Conservation (phyloP, 441 rosid species). For the Erysimum cheiri region DNA sequence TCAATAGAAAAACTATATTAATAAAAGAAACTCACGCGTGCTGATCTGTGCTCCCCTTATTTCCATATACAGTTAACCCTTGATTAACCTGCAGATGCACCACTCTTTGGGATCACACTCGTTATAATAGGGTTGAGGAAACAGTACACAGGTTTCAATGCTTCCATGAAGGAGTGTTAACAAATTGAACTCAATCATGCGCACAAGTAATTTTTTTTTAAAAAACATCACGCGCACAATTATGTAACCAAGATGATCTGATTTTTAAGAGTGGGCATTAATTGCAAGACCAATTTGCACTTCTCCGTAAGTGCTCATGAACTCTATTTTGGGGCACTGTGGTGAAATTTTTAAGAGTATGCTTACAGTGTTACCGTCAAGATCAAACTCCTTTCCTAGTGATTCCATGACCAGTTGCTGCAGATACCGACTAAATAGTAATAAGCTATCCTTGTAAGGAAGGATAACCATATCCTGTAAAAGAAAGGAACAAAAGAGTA, state of each 20-base stretch:
- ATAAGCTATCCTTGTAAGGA: slow-evolving; percentile 97
- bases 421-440: slow-evolving; percentile 89
- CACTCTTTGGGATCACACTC: slow-evolving; percentile 20
- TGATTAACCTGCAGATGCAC: slow-evolving; percentile 73
- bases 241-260: neutral
- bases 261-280: slow-evolving; percentile 10
- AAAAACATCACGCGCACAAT: neutral
- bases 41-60: slow-evolving; percentile 99
- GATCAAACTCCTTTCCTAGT: slow-evolving; percentile 96
- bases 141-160: slow-evolving; percentile 8
- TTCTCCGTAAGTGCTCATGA: slow-evolving; percentile 9
- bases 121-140: slow-evolving; percentile 23
- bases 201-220: neutral
- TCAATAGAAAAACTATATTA: slow-evolving; percentile 11
- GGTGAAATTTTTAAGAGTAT: slow-evolving; percentile 7
- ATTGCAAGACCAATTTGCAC: slow-evolving; percentile 18
- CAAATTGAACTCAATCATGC: slow-evolving; percentile 9
- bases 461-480: slow-evolving; percentile 97
- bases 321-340: neutral
- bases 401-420: slow-evolving; percentile 99
- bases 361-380: slow-evolving; percentile 90
- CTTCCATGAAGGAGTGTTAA: slow-evolving; percentile 10
- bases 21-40: slow-evolving; percentile 78
- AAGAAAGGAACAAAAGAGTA: slow-evolving; percentile 30
- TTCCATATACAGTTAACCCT: slow-evolving; percentile 93